A percentile compares a stretch with the other conserved stretches of the same genome.
phyloP scores from a whole-genome alignment of 345 rosid species.

The Aquilaria sinensis region DNA sequence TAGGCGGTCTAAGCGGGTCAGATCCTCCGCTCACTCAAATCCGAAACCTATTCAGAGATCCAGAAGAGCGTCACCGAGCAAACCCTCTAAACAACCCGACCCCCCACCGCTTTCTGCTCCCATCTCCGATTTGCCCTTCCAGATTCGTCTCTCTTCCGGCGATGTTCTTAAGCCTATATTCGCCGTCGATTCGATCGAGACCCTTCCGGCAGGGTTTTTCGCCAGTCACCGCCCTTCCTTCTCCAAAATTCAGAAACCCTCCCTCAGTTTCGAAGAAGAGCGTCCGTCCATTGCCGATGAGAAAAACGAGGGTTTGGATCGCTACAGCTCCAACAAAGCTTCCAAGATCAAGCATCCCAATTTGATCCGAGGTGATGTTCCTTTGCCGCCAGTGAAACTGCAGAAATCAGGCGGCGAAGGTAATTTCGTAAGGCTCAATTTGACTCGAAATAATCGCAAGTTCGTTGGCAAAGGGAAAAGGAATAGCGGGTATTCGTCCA shows the following conservation, averaged over 20 bases:
- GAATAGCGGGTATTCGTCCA: conserved; percentile 19
- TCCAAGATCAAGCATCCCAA: conserved; percentile 44
- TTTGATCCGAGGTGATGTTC: conserved; percentile 38
- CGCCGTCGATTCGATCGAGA: conserved; percentile 26
- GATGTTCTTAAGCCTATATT: conserved; percentile 12
- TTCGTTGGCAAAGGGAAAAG: conserved; percentile 45
- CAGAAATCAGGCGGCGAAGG: conserved; percentile 56
- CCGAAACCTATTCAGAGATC: conserved; percentile 26
- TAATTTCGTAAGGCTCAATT: conserved; percentile 77
- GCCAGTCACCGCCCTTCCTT: conserved; percentile 51
- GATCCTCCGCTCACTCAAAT: conserved; percentile 22
- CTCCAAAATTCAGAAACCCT: conserved; percentile 41
- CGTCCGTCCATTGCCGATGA: not conserved
- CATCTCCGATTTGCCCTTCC: conserved; percentile 43
- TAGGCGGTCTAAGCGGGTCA: conserved; percentile 20
- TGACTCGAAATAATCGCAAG: conserved; percentile 54
- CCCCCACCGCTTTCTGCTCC: conserved; percentile 18
- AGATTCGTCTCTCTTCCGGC: conserved; percentile 41
- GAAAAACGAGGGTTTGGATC: conserved; percentile 1
- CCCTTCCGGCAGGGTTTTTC: conserved; percentile 51
- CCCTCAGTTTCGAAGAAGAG: conserved; percentile 36
- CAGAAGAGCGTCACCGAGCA: conserved; percentile 6
- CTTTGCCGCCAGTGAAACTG: conserved; percentile 43
- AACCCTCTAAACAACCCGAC: conserved; percentile 16
- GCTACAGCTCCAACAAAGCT: conserved; percentile 14